These are phyloP conservation scores for Pseudocercospora crystallina DNA, from an alignment of 2,329 filamentous ascomycete genomes.

Conservation along the genomic window DNA sequence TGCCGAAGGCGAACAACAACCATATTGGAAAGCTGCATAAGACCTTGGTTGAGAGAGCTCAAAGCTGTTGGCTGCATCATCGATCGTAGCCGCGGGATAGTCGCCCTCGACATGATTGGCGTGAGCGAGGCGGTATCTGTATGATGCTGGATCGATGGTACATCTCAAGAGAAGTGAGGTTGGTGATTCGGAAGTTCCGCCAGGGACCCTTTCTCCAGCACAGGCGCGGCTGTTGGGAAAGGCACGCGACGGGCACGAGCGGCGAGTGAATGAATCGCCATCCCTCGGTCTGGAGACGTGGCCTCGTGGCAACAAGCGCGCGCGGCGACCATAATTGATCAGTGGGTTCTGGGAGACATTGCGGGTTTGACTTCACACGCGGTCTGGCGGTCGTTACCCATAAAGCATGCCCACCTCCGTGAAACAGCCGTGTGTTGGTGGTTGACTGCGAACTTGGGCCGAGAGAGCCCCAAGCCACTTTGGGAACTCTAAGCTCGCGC, in stretches of 20 bases:
- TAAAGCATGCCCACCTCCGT: background rate
- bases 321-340: background rate
- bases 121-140: background rate
- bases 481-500: no score
- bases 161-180: background rate
- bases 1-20: constrained; percentile 4
- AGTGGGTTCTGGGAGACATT: background rate
- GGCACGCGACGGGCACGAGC: background rate
- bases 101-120: background rate
- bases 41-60: background rate
- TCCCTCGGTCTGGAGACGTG: no score
- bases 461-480: no score
- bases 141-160: background rate
- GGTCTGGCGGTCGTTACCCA: background rate
- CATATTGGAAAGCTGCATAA: background rate
- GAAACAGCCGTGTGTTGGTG: no score
- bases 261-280: background rate
- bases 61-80: constrained; percentile 2
- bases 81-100: background rate
- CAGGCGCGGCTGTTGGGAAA: background rate
- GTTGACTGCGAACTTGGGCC: no score
- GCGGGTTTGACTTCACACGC: background rate
- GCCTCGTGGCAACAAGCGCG: background rate
- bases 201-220: constrained; percentile 1
- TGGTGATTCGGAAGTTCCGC: background rate